Conservation (phyloP, 257 asterid species). For the Apocynum venetum region DNA sequence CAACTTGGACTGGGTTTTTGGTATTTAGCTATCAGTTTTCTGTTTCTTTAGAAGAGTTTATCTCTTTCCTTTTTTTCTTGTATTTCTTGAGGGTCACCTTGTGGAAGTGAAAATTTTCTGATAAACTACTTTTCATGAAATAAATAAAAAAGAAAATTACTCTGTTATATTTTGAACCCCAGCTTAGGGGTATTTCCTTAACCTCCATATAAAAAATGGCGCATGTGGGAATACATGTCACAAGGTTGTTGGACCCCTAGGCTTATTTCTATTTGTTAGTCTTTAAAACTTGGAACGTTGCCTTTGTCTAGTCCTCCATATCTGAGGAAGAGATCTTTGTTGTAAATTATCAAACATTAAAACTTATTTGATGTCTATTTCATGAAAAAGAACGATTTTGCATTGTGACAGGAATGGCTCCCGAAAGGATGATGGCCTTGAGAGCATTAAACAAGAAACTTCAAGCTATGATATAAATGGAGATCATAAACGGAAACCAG, state of each 20-base stretch:
- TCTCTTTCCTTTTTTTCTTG: neutral
- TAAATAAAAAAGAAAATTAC: neutral
- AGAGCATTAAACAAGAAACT: conserved; percentile 28
- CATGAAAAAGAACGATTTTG: conserved; percentile 6
- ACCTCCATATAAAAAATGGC: neutral
- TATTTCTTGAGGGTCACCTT: neutral
- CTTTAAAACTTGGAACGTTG: neutral
- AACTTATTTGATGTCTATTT: neutral
- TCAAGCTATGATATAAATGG: conserved; percentile 30
- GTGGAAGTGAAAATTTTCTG: neutral
- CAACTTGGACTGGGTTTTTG: neutral
- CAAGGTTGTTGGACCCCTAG: too few species aligned
- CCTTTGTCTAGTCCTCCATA: neutral
- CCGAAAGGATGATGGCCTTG: conserved; percentile 28
- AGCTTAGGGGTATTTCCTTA: neutral
- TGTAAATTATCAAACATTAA: neutral
- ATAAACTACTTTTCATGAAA: neutral
- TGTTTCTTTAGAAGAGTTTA: neutral
- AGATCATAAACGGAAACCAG: conserved; percentile 56
- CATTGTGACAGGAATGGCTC: conserved; percentile 46
- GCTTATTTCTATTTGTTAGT: too few species aligned
- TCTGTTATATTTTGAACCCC: too few species aligned
- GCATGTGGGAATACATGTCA: too few species aligned
- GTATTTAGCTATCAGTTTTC: neutral
- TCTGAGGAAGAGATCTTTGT: neutral